Evolutionary conservation across 805 yeast genomes (phyloP).

Genomic region (Metschnikowia noctiluminum): DNA sequence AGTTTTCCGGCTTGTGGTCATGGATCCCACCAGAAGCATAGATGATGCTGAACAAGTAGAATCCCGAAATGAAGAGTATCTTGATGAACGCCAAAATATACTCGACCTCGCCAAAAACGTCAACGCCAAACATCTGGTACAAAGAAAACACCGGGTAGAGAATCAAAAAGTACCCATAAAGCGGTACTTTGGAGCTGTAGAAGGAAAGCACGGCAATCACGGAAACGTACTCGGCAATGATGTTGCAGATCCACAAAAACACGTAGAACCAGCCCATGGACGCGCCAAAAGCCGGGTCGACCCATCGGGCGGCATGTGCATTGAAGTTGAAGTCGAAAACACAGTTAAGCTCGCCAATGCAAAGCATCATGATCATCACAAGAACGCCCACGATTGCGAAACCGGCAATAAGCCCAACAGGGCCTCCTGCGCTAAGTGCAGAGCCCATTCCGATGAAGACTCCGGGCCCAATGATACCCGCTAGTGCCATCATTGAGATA

Average conservation of each 20-base stretch:
- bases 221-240: slow-evolving; percentile 8
- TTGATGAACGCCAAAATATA: slow-evolving; percentile 4
- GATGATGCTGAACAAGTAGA: slow-evolving; percentile 6
- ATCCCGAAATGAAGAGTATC: slow-evolving; percentile 6
- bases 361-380: slow-evolving; percentile 9
- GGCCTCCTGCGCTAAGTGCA: slow-evolving; percentile 7
- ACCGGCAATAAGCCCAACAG: slow-evolving; percentile 8
- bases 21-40: slow-evolving; percentile 7
- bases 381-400: slow-evolving; percentile 8
- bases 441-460: slow-evolving; percentile 8
- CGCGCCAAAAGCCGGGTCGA: slow-evolving; percentile 8
- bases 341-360: slow-evolving; percentile 7
- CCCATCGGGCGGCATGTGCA: slow-evolving; percentile 6
- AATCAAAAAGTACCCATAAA: slow-evolving; percentile 6
- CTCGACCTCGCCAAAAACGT: slow-evolving; percentile 5
- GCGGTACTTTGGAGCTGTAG: slow-evolving; percentile 6
- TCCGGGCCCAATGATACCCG: slow-evolving; percentile 7
- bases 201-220: slow-evolving; percentile 5
- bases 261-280: slow-evolving; percentile 9
- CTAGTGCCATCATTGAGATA: slow-evolving; percentile 7
- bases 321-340: slow-evolving; percentile 9
- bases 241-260: slow-evolving; percentile 6
- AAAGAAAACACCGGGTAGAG: slow-evolving; percentile 5
- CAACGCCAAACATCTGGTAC: slow-evolving; percentile 10
- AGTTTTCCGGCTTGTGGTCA: slow-evolving; percentile 6